Base-by-base conservation (phyloP, 805 yeast genomes). In the Ogataea glucozyma region DNA sequence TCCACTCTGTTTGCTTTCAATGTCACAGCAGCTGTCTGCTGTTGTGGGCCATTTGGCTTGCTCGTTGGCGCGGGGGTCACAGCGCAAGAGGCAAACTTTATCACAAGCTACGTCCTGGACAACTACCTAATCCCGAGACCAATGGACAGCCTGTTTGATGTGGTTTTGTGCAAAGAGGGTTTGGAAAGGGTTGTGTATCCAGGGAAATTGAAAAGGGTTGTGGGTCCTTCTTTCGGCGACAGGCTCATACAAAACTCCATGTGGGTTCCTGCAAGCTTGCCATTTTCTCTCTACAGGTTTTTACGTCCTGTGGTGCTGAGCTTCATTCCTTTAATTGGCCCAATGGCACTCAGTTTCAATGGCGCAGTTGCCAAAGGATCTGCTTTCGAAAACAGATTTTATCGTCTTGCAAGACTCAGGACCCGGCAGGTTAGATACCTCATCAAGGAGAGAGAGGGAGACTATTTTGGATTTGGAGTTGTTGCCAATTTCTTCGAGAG, bases 401-500 rank as follows among this genome's bases (percentile, higher is more conserved):
- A 54, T 49, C 48, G 47, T 26, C 44, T 62, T 23, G 44, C 56
- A 12, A 47, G 55, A 30, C 40, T 57, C 24, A 57, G 64, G 40
- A 43, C 43, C 1, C 52, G 64, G 29, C 67, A 61, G 31, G 44
- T 58, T 5, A 46, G 34, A 13, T 61, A 61, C 24, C 33, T 57
- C 0, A 23, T 44, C 1, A 61, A 60, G 37, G 63, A 61, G 38
- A 46, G 58, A 31, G 64, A 61, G 29, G 72, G 70, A 1, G 70
- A 70, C 16, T 74, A 72, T 43, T 55, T 69, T 42, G 51, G 71
- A 2, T 80, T 79, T 62, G 88, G 87, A 0, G 49, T 77, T 20
- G 63, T 70, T 14, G 75, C 83, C 5, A 71, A 72, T 23, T 13
- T 73, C 1, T 53, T 83, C 26, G 86, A 81, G 50, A 58, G 71